Percentiles rank a stretch among this genome's conserved stretches.
phyloP scores from a whole-genome alignment of 176 grass and related monocot genomes.

The Miscanthus lutarioriparius region DNA sequence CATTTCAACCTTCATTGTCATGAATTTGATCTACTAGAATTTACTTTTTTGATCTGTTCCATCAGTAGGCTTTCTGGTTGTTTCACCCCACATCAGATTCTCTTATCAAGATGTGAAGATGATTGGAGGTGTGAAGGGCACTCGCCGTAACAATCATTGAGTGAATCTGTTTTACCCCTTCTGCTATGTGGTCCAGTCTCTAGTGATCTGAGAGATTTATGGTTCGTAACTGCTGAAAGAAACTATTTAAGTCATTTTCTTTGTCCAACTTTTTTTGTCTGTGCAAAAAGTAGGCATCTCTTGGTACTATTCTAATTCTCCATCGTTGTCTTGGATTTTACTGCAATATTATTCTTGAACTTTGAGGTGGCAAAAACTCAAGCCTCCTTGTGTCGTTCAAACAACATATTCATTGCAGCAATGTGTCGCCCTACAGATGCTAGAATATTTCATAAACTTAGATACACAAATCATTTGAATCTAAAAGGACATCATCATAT shows the following conservation, averaged over 20 bases:
- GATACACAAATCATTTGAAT: not conserved
- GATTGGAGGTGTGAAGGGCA: slow-evolving; percentile 39
- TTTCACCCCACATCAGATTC: slow-evolving; percentile 61
- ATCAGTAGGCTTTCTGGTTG: slow-evolving; percentile 33
- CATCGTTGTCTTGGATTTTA: slow-evolving; percentile 45
- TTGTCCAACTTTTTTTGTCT: slow-evolving; percentile 41
- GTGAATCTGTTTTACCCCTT: slow-evolving; percentile 49
- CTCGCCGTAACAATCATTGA: slow-evolving; percentile 49
- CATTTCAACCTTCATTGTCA: slow-evolving; percentile 17
- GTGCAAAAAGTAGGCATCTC: slow-evolving; percentile 59
- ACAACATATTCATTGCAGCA: slow-evolving; percentile 22
- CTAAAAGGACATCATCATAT: slow-evolving; percentile 18
- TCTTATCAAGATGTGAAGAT: slow-evolving; percentile 64
- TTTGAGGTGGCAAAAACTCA: slow-evolving; percentile 37
- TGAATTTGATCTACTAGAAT: slow-evolving; percentile 28
- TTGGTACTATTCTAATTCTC: slow-evolving; percentile 56
- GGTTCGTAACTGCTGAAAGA: slow-evolving; percentile 33
- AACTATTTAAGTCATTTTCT: slow-evolving; percentile 48
- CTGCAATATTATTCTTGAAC: slow-evolving; percentile 37
- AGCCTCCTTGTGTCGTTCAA: not conserved
- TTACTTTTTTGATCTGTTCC: slow-evolving; percentile 34
- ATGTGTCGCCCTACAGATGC: slow-evolving; percentile 26
- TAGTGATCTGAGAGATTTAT: slow-evolving; percentile 37
- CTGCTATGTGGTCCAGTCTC: slow-evolving; percentile 24
- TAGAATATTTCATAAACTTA: not conserved